Evolutionary conservation across 306 rosid genomes (phyloP).

Genomic region (Lathyrus tuberosus): DNA sequence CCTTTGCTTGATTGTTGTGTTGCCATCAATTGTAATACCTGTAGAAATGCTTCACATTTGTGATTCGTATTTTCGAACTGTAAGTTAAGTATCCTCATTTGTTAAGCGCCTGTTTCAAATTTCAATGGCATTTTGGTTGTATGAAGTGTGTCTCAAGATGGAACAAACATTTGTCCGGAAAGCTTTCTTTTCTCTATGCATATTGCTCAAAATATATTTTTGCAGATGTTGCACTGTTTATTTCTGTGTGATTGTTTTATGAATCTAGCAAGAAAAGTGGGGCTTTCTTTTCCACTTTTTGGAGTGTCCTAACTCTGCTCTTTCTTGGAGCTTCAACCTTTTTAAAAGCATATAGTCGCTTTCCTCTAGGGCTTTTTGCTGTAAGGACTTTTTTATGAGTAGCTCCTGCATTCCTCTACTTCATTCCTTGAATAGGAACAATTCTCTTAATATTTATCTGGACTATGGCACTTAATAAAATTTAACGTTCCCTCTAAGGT

Average conservation of each 20-base stretch:
- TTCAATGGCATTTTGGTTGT: neutral
- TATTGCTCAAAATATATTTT: neutral
- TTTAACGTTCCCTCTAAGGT: neutral
- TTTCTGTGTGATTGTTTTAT: constrained; percentile 1
- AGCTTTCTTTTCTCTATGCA: neutral
- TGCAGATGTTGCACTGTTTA: neutral
- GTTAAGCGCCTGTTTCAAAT: neutral
- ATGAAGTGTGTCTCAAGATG: neutral
- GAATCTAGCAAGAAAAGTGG: neutral
- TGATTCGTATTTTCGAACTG: neutral
- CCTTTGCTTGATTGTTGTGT: neutral
- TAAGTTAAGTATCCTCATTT: neutral
- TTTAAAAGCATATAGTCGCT: neutral
- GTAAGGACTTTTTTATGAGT: neutral
- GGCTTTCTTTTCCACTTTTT: neutral
- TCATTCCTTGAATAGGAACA: neutral
- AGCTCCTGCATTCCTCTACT: neutral
- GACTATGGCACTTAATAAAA: constrained; percentile 2
- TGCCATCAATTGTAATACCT: neutral
- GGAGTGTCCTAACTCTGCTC: neutral
- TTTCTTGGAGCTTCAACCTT: neutral
- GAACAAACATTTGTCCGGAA: neutral
- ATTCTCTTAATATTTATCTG: neutral
- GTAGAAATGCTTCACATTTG: neutral
- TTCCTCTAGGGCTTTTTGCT: neutral